Evolutionary conservation across 768 basidiomycete genomes (phyloP).

Genomic region (Rhodotorula diobovata): DNA sequence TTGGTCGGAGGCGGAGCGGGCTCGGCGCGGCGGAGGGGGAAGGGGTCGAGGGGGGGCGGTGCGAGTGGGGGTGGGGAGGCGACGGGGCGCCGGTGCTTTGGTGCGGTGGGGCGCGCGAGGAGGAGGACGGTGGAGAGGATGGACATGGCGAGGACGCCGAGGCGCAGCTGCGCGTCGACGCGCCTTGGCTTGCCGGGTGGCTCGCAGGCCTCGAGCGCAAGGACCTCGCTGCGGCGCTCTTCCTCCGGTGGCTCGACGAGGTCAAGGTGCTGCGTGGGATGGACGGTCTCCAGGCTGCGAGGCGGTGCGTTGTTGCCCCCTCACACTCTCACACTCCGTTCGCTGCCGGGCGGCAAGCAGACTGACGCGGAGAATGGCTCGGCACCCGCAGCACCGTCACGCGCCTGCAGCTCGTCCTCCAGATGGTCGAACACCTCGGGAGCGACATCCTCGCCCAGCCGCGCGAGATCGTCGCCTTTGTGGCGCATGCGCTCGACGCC

Average conservation of each 20-base stretch:
- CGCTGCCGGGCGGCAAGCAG: too few relatives aligned
- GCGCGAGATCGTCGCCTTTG: constrained; percentile 70
- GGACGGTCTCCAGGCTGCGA: constrained; percentile 49
- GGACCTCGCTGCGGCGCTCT: constrained; percentile 68
- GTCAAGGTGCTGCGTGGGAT: constrained; percentile 56
- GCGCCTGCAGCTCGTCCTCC: constrained; percentile 72
- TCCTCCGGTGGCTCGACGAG: constrained; percentile 66
- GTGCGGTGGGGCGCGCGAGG: neutral
- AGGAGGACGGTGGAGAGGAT: neutral
- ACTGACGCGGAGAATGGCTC: too few relatives aligned
- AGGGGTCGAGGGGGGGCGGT: constrained; percentile 49
- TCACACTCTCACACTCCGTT: neutral
- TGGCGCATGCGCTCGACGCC: constrained; percentile 69
- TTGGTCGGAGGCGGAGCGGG: constrained; percentile 27
- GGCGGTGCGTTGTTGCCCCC: constrained; percentile 49
- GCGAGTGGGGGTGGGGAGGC: constrained; percentile 55
- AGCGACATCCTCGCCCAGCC: constrained; percentile 62
- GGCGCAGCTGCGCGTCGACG: constrained; percentile 51
- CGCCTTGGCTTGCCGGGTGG: constrained; percentile 62
- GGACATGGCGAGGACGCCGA: neutral
- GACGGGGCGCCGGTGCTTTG: constrained; percentile 31
- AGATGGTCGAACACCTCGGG: constrained; percentile 69
- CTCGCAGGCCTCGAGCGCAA: constrained; percentile 62
- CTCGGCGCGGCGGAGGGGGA: too few relatives aligned
- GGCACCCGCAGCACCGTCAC: constrained; percentile 55